These are phyloP conservation scores for Boletus rubescentipes DNA, from an alignment of 768 basidiomycete genomes.

Conservation along the genomic window DNA sequence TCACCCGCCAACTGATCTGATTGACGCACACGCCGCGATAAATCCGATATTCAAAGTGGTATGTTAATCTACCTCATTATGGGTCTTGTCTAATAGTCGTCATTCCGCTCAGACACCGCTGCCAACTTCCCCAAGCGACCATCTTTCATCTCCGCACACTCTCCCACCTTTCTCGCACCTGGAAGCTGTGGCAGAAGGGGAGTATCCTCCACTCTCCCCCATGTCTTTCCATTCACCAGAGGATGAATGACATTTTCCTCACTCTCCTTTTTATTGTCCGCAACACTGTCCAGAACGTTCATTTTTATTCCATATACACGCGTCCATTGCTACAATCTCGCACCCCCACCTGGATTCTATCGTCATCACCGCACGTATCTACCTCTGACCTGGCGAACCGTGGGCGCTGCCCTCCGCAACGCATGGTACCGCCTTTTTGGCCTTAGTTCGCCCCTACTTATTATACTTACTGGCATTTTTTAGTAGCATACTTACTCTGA, in stretches of 20 bases:
- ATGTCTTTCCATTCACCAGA: slow-evolving; percentile 66
- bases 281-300: slow-evolving; percentile 24
- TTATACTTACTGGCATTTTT: slow-evolving; percentile 30
- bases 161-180: slow-evolving; percentile 80
- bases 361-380: slow-evolving; percentile 13
- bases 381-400: slow-evolving; percentile 18
- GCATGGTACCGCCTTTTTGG: slow-evolving; percentile 19
- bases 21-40: slow-evolving; percentile 65
- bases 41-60: slow-evolving; percentile 93
- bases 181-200: slow-evolving; percentile 80
- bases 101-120: slow-evolving; percentile 48
- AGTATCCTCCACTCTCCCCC: slow-evolving; percentile 69
- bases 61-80: slow-evolving; percentile 35
- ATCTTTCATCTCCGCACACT: slow-evolving; percentile 43
- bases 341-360: slow-evolving; percentile 27
- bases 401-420: slow-evolving; percentile 7
- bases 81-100: slow-evolving; percentile 7
- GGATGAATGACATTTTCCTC: slow-evolving; percentile 33
- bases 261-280: slow-evolving; percentile 24
- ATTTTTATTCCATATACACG: slow-evolving; percentile 25
- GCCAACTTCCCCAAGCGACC: slow-evolving; percentile 42
- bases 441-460: slow-evolving; percentile 27
- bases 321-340: slow-evolving; percentile 32
- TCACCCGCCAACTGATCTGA: slow-evolving; percentile 60
- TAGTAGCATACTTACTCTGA: slow-evolving; percentile 33